Conservation (phyloP, 176 grass and related monocot species). For the Ensete ventricosum region DNA sequence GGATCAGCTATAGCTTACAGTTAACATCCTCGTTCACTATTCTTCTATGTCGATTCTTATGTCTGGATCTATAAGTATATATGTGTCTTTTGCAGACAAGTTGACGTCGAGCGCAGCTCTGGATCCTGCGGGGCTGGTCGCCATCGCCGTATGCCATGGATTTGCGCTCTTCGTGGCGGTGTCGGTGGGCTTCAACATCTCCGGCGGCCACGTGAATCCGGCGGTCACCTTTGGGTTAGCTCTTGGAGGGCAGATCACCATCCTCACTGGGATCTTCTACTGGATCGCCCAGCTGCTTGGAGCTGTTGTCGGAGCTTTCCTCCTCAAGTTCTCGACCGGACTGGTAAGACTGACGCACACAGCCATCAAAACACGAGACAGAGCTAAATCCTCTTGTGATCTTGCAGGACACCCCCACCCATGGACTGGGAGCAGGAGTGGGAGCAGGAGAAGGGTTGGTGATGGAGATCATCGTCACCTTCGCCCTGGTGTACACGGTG, state of each 20-base stretch:
- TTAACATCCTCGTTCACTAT: background rate
- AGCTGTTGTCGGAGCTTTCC: background rate
- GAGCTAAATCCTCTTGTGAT: too few species aligned
- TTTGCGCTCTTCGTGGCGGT: constrained; percentile 7
- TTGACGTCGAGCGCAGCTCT: background rate
- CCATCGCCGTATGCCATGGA: background rate
- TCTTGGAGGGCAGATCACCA: background rate
- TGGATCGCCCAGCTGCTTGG: background rate
- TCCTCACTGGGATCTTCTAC: background rate
- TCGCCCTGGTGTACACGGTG: constrained; percentile 1
- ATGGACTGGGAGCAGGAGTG: background rate
- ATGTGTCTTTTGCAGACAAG: background rate
- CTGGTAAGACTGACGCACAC: background rate
- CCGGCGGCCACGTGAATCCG: background rate
- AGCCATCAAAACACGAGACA: too few species aligned
- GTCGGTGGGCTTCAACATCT: background rate
- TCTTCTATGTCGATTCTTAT: too few species aligned
- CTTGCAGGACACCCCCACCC: background rate
- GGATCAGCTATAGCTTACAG: constrained; percentile 5
- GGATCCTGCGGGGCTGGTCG: background rate
- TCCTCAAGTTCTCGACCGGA: background rate
- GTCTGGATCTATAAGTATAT: too few species aligned
- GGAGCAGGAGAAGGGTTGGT: background rate
- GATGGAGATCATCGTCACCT: constrained; percentile 9
- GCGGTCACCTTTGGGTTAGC: background rate